Evolutionary conservation across 257 asterid species (phyloP).

Genomic region (Solanum sejunctum): DNA sequence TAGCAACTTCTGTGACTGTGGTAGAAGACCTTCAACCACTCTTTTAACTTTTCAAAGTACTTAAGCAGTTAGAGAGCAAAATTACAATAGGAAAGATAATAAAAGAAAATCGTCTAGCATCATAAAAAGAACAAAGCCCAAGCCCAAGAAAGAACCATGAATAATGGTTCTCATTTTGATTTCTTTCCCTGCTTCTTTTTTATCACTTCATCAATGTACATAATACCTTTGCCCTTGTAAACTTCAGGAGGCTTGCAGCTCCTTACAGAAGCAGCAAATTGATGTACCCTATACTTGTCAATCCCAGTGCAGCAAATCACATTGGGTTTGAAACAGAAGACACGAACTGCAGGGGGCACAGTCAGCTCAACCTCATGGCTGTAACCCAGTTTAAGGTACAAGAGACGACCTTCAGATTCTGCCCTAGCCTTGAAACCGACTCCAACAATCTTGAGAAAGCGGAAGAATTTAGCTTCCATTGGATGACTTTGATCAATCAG

Average conservation of each 20-base stretch:
- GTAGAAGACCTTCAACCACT: background rate
- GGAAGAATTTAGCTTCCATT: slow-evolving; percentile 56
- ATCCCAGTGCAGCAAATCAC: slow-evolving; percentile 55
- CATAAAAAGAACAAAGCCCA: background rate
- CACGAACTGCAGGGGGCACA: slow-evolving; percentile 57
- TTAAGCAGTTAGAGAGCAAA: background rate
- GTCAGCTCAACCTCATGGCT: slow-evolving; percentile 62
- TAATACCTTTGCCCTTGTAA: slow-evolving; percentile 61
- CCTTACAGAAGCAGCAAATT: slow-evolving; percentile 54
- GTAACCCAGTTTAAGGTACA: slow-evolving; percentile 60
- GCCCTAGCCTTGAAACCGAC: slow-evolving; percentile 83
- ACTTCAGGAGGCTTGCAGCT: slow-evolving; percentile 63
- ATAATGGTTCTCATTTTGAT: slow-evolving; percentile 22
- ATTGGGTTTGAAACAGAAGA: slow-evolving; percentile 52
- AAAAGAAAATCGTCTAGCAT: background rate
- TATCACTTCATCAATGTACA: slow-evolving; percentile 63
- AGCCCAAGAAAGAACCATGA: background rate
- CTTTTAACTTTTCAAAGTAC: background rate
- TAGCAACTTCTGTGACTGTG: background rate
- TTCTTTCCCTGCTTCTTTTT: slow-evolving; percentile 68
- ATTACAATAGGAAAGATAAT: background rate
- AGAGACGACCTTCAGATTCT: slow-evolving; percentile 60
- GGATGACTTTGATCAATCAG: background rate
- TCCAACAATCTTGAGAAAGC: slow-evolving; percentile 61
- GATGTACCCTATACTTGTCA: slow-evolving; percentile 59